A percentile compares a stretch with the other conserved stretches of the same genome.
These are phyloP conservation scores for Boletus sensibilis DNA, from an alignment of 768 basidiomycete genomes.

Conservation along the genomic window DNA sequence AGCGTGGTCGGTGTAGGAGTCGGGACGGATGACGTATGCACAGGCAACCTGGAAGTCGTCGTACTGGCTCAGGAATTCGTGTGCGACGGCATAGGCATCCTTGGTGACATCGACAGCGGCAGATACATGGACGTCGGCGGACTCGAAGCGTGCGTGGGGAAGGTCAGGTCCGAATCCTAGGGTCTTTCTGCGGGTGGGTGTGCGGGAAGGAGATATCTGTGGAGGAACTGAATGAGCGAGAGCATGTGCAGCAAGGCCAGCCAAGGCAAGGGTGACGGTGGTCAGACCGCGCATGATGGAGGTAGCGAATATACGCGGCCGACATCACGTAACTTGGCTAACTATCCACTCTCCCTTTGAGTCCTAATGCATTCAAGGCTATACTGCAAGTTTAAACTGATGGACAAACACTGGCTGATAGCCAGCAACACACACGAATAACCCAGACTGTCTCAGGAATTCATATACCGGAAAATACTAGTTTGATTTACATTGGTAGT, in stretches of 20 bases:
- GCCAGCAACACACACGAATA: no score
- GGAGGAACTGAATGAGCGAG: constrained; percentile 42
- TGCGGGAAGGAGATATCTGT: neutral
- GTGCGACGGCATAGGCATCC: constrained; percentile 63
- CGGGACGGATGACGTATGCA: constrained; percentile 66
- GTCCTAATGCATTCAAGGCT: no score
- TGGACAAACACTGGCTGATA: no score
- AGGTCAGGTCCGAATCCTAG: constrained; percentile 85
- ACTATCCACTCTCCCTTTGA: no score
- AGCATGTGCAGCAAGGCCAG: constrained; percentile 57
- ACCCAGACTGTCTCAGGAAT: constrained; percentile 18
- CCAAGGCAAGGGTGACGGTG: constrained; percentile 58
- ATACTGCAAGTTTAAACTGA: no score
- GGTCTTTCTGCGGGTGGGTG: constrained; percentile 62
- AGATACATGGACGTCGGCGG: constrained; percentile 39
- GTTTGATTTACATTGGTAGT: neutral
- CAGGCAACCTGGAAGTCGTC: constrained; percentile 35
- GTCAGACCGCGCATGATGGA: constrained; percentile 60
- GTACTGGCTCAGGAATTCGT: constrained; percentile 50
- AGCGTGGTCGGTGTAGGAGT: constrained; percentile 83
- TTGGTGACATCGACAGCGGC: constrained; percentile 39
- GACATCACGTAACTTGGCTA: no score
- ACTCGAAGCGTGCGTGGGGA: constrained; percentile 65
- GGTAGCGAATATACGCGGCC: no score
- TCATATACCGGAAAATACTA: constrained; percentile 17